phyloP scores from a whole-genome alignment of 495 filamentous ascomycete species.

The Filosporella fistucella region DNA sequence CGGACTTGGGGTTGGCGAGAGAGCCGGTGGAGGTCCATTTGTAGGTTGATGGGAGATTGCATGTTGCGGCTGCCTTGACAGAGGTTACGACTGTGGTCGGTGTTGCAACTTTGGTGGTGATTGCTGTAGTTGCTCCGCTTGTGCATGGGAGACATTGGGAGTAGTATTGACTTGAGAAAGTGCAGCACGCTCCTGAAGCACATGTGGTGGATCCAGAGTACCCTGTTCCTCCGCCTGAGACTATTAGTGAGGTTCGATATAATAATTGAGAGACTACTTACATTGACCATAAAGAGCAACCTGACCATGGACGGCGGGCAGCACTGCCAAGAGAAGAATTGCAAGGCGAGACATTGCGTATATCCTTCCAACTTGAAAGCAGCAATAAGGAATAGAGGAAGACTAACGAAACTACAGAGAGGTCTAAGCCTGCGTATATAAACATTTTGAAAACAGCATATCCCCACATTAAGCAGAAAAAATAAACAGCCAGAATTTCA shows the following conservation, averaged over 20 bases:
- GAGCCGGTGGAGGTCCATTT: constrained; percentile 46
- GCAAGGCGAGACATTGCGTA: no score
- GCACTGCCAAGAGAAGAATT: not conserved
- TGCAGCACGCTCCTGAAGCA: constrained; percentile 17
- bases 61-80: constrained; percentile 22
- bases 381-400: no score
- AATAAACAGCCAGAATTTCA: no score
- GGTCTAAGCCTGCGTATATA: no score
- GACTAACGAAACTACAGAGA: no score
- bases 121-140: not conserved
- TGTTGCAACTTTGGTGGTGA: not conserved
- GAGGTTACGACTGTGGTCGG: constrained; percentile 14
- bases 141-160: constrained; percentile 22
- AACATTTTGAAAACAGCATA: no score
- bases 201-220: constrained; percentile 21
- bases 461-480: no score
- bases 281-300: not conserved
- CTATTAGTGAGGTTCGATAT: not conserved
- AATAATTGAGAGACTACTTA: not conserved
- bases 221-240: constrained; percentile 4
- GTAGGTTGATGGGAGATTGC: constrained; percentile 51
- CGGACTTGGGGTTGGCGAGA: constrained; percentile 44
- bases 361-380: no score
- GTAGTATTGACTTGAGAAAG: constrained; percentile 25
- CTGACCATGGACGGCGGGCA: not conserved